Base-by-base conservation (phyloP, 805 yeast species). In the Candida ipomoeae region DNA sequence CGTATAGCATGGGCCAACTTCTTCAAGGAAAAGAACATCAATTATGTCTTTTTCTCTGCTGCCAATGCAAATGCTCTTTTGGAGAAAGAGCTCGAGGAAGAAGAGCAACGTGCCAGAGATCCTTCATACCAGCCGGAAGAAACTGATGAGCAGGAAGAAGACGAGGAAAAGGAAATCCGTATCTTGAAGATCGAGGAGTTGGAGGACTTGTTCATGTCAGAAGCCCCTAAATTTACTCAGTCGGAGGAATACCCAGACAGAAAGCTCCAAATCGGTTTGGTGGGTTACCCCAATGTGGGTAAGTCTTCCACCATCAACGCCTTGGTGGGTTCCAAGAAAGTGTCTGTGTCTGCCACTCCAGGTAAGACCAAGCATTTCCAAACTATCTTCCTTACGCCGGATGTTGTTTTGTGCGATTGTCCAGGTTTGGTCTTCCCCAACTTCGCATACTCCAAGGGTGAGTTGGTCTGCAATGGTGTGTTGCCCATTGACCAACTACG, bases 351-450 rank as follows among this genome's bases (percentile, higher is more conserved):
- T 2, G 79, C 98, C 1, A 94, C 99, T 1, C 99, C 99, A 13
- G 99, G 99, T 74, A 94, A 94, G 67, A 94, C 99, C 13, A 94
- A 94, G 67, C 99, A 94, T 77, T 94, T 94, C 78, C 99, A 94
- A 74, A 94, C 99, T 1, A 91, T 94, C 54, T 81, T 82, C 63
- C 77, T 94, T 41, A 82, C 96, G 0, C 87, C 86, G 47, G 78
- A 85, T 35, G 94, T 94, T 2, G 78, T 90, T 58, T 75, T 94
- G 48, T 94, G 98, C 71, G 99, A 94, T 77, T 94, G 99, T 76
- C 99, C 99, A 2, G 99, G 99, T 79, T 77, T 94, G 54, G 99
- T 94, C 15, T 94, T 94, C 75, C 99, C 99, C 21, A 94, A 92
- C 63, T 94, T 94, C 66, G 98, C 98, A 6, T 88, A 87, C 65